Evolutionary conservation across 805 yeast species (phyloP).

Genomic region (Brettanomyces nanus): DNA sequence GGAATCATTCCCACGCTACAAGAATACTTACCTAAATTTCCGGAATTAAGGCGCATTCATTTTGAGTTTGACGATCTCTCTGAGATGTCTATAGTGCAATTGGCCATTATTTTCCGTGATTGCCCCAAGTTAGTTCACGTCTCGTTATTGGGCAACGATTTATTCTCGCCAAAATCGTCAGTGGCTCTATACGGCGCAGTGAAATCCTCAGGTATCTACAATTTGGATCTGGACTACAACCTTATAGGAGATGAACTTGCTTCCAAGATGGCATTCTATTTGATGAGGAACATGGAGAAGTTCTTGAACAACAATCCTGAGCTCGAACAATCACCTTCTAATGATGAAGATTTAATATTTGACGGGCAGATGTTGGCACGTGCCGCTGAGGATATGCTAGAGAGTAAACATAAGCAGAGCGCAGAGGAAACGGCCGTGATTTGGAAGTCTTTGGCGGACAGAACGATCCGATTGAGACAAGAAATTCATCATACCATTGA

Average conservation of each 20-base stretch:
- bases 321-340: slow-evolving; percentile 8
- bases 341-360: slow-evolving; percentile 55
- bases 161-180: slow-evolving; percentile 34
- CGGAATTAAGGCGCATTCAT: slow-evolving; percentile 41
- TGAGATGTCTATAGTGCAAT: slow-evolving; percentile 38
- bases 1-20: slow-evolving; percentile 36
- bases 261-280: slow-evolving; percentile 45
- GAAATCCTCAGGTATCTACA: slow-evolving; percentile 39
- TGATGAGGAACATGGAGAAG: slow-evolving; percentile 50
- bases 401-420: slow-evolving; percentile 25
- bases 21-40: slow-evolving; percentile 36
- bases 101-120: slow-evolving; percentile 39
- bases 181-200: slow-evolving; percentile 44
- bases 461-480: slow-evolving; percentile 39
- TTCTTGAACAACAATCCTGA: slow-evolving; percentile 28
- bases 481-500: slow-evolving; percentile 48
- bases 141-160: slow-evolving; percentile 44
- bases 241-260: slow-evolving; percentile 39
- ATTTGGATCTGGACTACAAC: slow-evolving; percentile 47
- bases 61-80: slow-evolving; percentile 46
- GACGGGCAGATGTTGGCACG: slow-evolving; percentile 71
- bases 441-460: slow-evolving; percentile 41
- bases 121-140: slow-evolving; percentile 44
- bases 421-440: slow-evolving; percentile 35
- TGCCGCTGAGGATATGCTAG: slow-evolving; percentile 60